Conservation (phyloP, 257 asterid genomes). For the Lithospermum erythrorhizon region DNA sequence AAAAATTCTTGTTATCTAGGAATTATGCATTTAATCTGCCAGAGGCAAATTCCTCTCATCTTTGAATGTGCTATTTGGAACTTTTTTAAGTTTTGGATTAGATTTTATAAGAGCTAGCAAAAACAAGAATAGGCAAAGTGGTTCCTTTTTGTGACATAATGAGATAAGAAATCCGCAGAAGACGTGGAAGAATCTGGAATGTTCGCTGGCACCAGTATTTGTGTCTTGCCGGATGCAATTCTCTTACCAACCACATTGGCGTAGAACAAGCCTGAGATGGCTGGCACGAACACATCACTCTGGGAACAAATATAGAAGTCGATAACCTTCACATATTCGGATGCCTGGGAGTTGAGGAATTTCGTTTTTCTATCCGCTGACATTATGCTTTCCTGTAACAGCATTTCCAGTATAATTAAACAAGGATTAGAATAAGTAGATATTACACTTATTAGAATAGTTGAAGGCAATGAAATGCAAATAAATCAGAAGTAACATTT, state of each 20-base stretch:
- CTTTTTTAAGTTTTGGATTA: background rate
- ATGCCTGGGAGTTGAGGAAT: constrained; percentile 23
- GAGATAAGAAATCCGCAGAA: constrained; percentile 46
- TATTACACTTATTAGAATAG: too few species aligned
- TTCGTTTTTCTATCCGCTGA: constrained; percentile 31
- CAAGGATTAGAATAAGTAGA: too few species aligned
- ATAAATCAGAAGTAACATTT: background rate
- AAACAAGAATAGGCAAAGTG: constrained; percentile 80
- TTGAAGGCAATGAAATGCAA: background rate
- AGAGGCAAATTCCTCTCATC: background rate
- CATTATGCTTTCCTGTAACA: constrained; percentile 61
- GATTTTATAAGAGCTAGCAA: constrained; percentile 32
- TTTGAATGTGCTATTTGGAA: background rate
- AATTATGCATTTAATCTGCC: background rate
- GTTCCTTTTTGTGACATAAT: constrained; percentile 57
- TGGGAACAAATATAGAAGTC: constrained; percentile 26
- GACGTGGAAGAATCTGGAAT: constrained; percentile 49
- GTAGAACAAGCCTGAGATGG: constrained; percentile 75
- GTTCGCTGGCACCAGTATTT: constrained; percentile 60
- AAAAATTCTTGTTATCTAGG: background rate
- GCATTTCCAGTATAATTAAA: background rate
- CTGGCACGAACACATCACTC: constrained; percentile 42
- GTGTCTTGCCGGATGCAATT: constrained; percentile 56
- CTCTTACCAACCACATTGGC: constrained; percentile 79
- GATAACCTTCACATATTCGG: constrained; percentile 32